Evolutionary conservation across 2,329 filamentous ascomycete genomes (phyloP).

Genomic region (Ceratocystis lukuohia): DNA sequence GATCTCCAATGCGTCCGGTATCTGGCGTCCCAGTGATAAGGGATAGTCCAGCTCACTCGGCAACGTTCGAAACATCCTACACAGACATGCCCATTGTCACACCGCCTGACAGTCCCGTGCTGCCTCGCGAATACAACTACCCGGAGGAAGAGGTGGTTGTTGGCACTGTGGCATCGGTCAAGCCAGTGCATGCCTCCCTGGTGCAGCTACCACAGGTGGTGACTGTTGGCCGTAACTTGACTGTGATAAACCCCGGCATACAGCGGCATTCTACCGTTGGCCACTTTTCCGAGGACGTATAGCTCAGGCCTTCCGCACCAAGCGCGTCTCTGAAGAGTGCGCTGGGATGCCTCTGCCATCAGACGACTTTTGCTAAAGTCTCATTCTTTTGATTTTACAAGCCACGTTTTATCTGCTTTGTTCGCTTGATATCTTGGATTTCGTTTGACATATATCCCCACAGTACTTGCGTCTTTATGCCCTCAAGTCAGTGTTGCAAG

Average conservation of each 20-base stretch:
- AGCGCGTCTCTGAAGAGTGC: too few species aligned
- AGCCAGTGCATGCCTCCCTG: not conserved
- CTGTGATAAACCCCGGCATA: constrained; percentile 14
- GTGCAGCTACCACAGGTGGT: constrained; percentile 12
- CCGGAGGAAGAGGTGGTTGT: not conserved
- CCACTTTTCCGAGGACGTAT: constrained; percentile 18
- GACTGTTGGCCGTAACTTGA: constrained; percentile 16
- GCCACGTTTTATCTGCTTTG: not conserved
- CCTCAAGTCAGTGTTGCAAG: not conserved
- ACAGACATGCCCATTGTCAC: not conserved
- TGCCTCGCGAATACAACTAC: constrained; percentile 1
- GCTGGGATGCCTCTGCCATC: too few species aligned
- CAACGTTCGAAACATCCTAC: constrained; percentile 1
- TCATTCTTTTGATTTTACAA: constrained; percentile 10
- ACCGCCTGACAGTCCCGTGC: constrained; percentile 6
- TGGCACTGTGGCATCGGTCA: not conserved
- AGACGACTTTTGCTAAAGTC: not conserved
- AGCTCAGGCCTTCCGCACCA: not conserved
- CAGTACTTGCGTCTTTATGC: constrained; percentile 11
- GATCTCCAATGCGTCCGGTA: constrained; percentile 45
- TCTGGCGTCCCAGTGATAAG: constrained; percentile 49
- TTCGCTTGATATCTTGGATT: constrained; percentile 7
- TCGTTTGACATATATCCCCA: constrained; percentile 13
- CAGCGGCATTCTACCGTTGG: constrained; percentile 17
- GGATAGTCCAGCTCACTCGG: constrained; percentile 50